Evolutionary conservation across 2,329 filamentous ascomycete species (phyloP).

Genomic region (Triangularia verruculosa): DNA sequence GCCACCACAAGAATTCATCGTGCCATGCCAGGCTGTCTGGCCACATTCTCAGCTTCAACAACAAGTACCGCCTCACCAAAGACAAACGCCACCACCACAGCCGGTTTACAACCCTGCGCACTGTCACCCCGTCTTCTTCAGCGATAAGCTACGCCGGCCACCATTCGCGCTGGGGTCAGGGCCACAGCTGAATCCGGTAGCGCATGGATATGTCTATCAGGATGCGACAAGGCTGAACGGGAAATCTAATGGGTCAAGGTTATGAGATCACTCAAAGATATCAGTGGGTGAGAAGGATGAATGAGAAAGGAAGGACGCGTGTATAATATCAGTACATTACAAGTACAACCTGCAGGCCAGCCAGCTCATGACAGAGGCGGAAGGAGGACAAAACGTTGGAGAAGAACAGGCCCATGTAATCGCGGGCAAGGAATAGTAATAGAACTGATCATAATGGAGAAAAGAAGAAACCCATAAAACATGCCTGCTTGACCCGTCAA

Average conservation of each 20-base stretch:
- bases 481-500: background rate
- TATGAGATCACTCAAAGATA: conserved; percentile 18
- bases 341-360: background rate
- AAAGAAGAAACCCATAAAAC: background rate
- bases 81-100: background rate
- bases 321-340: conserved; percentile 1
- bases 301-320: background rate
- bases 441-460: background rate
- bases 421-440: background rate
- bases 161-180: conserved; percentile 32
- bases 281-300: background rate
- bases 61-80: conserved; percentile 19
- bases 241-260: conserved; percentile 35
- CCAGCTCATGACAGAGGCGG: background rate
- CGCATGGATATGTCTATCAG: conserved; percentile 60
- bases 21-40: conserved; percentile 21
- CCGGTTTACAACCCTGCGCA: conserved; percentile 52
- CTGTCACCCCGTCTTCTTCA: conserved; percentile 75
- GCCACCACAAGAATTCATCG: conserved; percentile 7
- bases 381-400: background rate
- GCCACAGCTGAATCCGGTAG: conserved; percentile 47
- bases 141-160: conserved; percentile 56
- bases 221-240: conserved; percentile 36
- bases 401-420: background rate
- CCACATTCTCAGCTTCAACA: conserved; percentile 27